Percentiles rank a stretch among this genome's conserved stretches.
phyloP scores from a whole-genome alignment of 495 filamentous ascomycete species.

The Penicillium desertorum region DNA sequence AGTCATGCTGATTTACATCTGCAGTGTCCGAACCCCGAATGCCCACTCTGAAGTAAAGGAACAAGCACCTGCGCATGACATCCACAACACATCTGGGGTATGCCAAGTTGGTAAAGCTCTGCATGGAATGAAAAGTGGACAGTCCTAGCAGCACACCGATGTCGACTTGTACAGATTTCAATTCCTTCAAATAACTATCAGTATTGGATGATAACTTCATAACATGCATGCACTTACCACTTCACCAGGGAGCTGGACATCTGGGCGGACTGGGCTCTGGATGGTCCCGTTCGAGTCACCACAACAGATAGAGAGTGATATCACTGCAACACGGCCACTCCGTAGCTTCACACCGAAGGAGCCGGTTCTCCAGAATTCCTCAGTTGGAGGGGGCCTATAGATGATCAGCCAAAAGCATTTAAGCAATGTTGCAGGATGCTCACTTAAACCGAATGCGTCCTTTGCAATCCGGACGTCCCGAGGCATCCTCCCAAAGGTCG shows the following conservation, averaged over 20 bases:
- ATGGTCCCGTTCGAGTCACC: conserved; percentile 12
- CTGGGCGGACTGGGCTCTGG: conserved; percentile 31
- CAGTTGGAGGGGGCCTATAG: conserved; percentile 42
- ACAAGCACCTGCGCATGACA: conserved; percentile 27
- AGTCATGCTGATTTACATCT: conserved; percentile 27
- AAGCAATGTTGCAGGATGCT: conserved; percentile 8
- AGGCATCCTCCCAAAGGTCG: conserved; percentile 43
- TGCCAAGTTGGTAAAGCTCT: conserved; percentile 22
- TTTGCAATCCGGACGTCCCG: conserved; percentile 26
- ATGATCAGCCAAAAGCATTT: conserved; percentile 5
- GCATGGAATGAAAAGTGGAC: conserved; percentile 33
- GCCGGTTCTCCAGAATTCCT: conserved; percentile 39
- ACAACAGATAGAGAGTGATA: neutral
- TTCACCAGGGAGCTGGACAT: conserved; percentile 30
- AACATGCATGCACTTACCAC: conserved; percentile 27
- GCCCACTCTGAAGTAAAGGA: conserved; percentile 28
- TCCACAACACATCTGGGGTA: conserved; percentile 24
- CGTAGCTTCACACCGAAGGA: conserved; percentile 30
- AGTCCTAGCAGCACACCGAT: conserved; percentile 35
- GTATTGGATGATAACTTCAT: neutral
- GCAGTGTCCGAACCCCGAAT: conserved; percentile 8
- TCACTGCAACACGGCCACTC: conserved; percentile 12
- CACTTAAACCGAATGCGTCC: conserved; percentile 49
- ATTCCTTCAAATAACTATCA: conserved; percentile 23
- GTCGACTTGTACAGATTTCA: conserved; percentile 30